A percentile compares a stretch with the other conserved stretches of the same genome.
Conservation (phyloP, 2,329 filamentous ascomycete genomes). For the Trichoderma sp. region DNA sequence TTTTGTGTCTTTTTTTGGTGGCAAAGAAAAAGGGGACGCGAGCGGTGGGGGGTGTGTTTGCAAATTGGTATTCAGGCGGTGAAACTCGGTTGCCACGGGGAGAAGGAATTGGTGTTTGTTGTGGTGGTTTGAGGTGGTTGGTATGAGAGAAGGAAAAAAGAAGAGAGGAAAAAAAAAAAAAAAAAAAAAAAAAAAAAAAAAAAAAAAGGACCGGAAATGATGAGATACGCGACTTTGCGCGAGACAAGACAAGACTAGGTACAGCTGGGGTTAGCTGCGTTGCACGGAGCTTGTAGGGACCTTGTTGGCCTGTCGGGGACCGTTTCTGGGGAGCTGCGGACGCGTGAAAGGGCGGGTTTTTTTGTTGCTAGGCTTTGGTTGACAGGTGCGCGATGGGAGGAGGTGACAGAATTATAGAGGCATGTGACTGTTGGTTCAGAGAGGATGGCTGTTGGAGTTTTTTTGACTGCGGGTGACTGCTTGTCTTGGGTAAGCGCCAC, state of each 20-base stretch:
- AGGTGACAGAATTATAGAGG: constrained; percentile 4
- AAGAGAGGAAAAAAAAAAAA: not conserved
- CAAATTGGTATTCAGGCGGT: constrained; percentile 1
- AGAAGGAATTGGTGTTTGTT: not conserved
- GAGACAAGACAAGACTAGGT: constrained; percentile 4
- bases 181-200: constrained; percentile 2
- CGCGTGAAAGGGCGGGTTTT: not conserved
- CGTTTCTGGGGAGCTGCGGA: not conserved
- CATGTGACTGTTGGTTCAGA: no score
- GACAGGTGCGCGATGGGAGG: not conserved
- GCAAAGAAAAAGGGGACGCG: not conserved
- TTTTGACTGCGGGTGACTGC: not conserved
- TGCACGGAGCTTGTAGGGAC: constrained; percentile 5
- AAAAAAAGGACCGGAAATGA: constrained; percentile 8
- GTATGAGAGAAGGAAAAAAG: not conserved
- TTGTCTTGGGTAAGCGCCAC: not conserved
- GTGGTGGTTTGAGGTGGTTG: not conserved
- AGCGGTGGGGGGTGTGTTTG: not conserved
- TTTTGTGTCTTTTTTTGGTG: not conserved
- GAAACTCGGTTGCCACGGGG: not conserved
- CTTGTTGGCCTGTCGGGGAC: not conserved
- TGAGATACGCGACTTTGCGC: constrained; percentile 18
- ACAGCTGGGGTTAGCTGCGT: not conserved
- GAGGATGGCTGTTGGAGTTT: not conserved
- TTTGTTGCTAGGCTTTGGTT: not conserved